Evolutionary conservation across 768 basidiomycete species (phyloP).

Genomic region (Crucibulum laeve): DNA sequence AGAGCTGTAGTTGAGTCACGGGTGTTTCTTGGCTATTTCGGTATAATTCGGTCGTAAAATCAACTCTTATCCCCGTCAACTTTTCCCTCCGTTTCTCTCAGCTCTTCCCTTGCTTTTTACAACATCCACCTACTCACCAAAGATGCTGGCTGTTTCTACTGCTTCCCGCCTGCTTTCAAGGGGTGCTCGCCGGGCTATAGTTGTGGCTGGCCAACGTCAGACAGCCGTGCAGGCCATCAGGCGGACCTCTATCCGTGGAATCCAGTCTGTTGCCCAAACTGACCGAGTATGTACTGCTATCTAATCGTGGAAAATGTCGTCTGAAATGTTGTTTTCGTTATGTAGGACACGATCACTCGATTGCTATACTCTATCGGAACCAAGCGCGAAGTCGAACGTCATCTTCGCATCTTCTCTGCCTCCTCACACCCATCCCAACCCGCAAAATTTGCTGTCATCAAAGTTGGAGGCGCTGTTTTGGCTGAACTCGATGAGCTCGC

Average conservation of each 20-base stretch:
- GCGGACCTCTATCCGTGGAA: conserved; percentile 33
- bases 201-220: conserved; percentile 46
- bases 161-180: conserved; percentile 29
- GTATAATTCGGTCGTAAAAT: conserved; percentile 10
- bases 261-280: conserved; percentile 67
- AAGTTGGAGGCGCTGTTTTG: conserved; percentile 95
- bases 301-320: too few species aligned
- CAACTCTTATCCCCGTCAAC: background rate
- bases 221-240: conserved; percentile 37
- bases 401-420: conserved; percentile 97
- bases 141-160: conserved; percentile 31
- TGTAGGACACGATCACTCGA: conserved; percentile 93
- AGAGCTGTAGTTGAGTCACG: conserved; percentile 16
- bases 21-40: too few species aligned
- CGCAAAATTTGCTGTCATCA: conserved; percentile 96
- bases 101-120: conserved; percentile 9
- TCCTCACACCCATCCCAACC: conserved; percentile 85
- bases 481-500: conserved; percentile 92
- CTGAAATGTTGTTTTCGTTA: too few species aligned
- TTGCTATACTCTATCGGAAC: conserved; percentile 95
- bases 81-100: conserved; percentile 8
- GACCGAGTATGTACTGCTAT: conserved; percentile 62
- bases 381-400: conserved; percentile 96
- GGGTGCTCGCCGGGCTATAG: conserved; percentile 39
- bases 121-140: conserved; percentile 9